phyloP scores from a whole-genome alignment of 805 yeast genomes.

The Lipomyces orientalis region DNA sequence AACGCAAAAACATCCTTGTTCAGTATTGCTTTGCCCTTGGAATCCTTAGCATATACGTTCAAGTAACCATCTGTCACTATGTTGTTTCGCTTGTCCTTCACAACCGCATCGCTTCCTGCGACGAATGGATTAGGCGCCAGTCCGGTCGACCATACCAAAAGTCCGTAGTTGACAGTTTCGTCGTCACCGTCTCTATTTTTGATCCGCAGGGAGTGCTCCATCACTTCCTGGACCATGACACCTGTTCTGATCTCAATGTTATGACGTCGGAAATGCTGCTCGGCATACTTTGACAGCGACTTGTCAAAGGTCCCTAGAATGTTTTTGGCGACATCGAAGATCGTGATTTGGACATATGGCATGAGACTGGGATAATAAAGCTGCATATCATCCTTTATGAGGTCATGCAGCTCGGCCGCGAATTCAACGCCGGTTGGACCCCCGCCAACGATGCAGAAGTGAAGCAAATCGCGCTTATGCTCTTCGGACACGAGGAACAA shows the following conservation, averaged over 20 bases:
- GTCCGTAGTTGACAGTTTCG: conserved; percentile 58
- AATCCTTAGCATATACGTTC: conserved; percentile 58
- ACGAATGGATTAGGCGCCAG: conserved; percentile 69
- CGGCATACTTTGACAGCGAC: conserved; percentile 66
- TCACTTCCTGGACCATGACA: conserved; percentile 64
- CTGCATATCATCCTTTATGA: conserved; percentile 66
- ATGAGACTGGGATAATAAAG: conserved; percentile 63
- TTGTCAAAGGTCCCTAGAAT: conserved; percentile 71
- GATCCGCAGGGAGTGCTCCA: conserved; percentile 61
- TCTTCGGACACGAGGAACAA: conserved; percentile 67
- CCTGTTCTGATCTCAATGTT: conserved; percentile 65
- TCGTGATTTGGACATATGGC: conserved; percentile 70
- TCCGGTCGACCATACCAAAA: conserved; percentile 79
- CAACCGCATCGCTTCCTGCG: conserved; percentile 54
- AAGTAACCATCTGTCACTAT: conserved; percentile 73
- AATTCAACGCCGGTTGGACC: conserved; percentile 79
- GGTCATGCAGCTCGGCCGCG: conserved; percentile 71
- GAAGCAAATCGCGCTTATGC: conserved; percentile 62
- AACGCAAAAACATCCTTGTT: conserved; percentile 66
- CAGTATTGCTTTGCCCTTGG: conserved; percentile 2
- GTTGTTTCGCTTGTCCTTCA: conserved; percentile 57
- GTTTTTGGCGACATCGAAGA: conserved; percentile 69
- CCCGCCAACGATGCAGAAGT: conserved; percentile 74
- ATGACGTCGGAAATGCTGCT: conserved; percentile 64
- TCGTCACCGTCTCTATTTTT: conserved; percentile 56